Evolutionary conservation across 2,329 filamentous ascomycete species (phyloP), one percentile per base, ranked within the genome.

Genomic region (Talaromyces sp.): DNA sequence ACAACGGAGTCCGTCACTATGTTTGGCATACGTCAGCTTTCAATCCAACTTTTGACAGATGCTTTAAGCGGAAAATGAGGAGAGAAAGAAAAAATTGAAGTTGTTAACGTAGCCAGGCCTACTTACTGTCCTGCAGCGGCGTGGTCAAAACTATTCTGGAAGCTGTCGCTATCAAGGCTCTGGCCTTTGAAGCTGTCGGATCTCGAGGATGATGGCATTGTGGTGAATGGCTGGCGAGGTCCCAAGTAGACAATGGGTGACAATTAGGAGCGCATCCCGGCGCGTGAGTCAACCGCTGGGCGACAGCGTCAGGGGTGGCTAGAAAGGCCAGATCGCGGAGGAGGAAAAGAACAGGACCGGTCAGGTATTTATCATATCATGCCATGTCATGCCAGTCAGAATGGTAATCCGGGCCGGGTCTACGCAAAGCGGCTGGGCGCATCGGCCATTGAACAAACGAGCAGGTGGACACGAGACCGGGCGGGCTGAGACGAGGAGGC

Each of bases 1-100:
- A 72, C 89, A 92, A 69, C 96, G 85, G 54, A 96, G 93, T 66
- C 95, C 95, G 67, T 96, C 93, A 78, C 93, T 97, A 72, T 17
- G 27, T 39, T 49, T 28, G 36, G 25, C n/a, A 53, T 53, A 28
- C 15, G 19, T 47, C 49, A 53, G 49, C 4, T 17, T 36, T 30
- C 27, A 53, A 30, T 13, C 13, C 49, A n/a, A 30, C 10, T 22
- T n/a, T 17, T 30, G 11, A 28, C 13, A 6, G 7, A 53, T n/a
- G 4, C 13, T 53, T 28, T 15, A 53, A 13, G 44, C 44, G 19
- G 8, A 15, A 39, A 39, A 39, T n/a, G n/a, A 39, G 7, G 15
- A 39, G 36, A 39, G 36, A 6, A 6, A 15, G 9, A 15, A n/a
- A 39, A 39, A 39, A 36, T 4, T 3, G 36, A 39, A n/a, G 15